These are phyloP conservation scores for Solanum boliviense DNA, from an alignment of 257 asterid genomes.

Conservation along the genomic window DNA sequence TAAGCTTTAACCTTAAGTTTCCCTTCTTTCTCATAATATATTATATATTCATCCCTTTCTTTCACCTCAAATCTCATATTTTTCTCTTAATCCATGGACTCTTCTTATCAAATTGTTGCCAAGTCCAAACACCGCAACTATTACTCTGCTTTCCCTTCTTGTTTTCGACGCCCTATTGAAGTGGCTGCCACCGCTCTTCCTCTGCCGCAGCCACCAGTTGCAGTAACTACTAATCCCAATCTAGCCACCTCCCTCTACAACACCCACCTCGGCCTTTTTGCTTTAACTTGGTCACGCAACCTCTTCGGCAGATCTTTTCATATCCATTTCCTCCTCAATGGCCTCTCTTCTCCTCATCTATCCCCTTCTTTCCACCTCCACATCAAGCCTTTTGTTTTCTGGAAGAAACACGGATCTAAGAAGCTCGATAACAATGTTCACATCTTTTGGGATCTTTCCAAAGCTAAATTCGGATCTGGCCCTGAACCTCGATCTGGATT, in stretches of 20 bases:
- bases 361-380: slow-evolving; percentile 26
- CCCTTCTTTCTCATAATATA: background rate
- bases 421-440: slow-evolving; percentile 9
- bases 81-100: background rate
- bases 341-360: background rate
- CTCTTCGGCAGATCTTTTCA: slow-evolving; percentile 41
- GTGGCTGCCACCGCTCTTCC: slow-evolving; percentile 2
- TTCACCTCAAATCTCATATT: background rate
- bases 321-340: slow-evolving; percentile 31
- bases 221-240: slow-evolving; percentile 19
- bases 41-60: background rate
- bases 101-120: background rate
- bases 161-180: slow-evolving; percentile 23
- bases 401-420: slow-evolving; percentile 36
- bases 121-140: slow-evolving; percentile 19
- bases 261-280: slow-evolving; percentile 34
- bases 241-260: slow-evolving; percentile 44
- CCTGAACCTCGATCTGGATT: slow-evolving; percentile 50
- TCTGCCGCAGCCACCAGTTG: slow-evolving; percentile 5
- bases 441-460: slow-evolving; percentile 41
- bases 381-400: slow-evolving; percentile 31
- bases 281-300: slow-evolving; percentile 46
- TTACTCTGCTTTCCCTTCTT: slow-evolving; percentile 26
- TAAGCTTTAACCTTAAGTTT: background rate
- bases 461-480: slow-evolving; percentile 40